Evolutionary conservation across 495 filamentous ascomycete species (phyloP).

Genomic region (Trypethelium eluteriae): DNA sequence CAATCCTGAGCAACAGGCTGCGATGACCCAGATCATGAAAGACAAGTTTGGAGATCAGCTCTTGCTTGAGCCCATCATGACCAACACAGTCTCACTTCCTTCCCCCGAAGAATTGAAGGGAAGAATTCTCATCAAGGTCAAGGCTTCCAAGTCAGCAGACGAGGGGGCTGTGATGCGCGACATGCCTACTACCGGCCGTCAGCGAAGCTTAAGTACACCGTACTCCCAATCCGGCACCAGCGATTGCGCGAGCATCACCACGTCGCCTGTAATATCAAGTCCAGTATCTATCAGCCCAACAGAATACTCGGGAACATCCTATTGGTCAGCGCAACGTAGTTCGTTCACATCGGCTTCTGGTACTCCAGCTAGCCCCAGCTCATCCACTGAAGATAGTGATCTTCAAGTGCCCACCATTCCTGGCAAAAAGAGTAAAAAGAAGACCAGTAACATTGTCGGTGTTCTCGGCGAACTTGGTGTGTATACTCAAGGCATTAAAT

Average conservation of each 20-base stretch:
- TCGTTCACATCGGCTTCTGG: constrained; percentile 41
- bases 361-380: constrained; percentile 47
- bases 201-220: constrained; percentile 74
- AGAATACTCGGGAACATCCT: constrained; percentile 31
- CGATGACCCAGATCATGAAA: constrained; percentile 87
- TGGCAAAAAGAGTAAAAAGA: constrained; percentile 49
- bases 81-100: constrained; percentile 59
- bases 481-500: constrained; percentile 82
- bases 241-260: constrained; percentile 48
- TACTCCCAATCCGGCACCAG: constrained; percentile 29
- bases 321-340: constrained; percentile 41
- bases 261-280: constrained; percentile 48
- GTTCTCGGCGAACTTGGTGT: constrained; percentile 78
- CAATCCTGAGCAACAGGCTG: constrained; percentile 67
- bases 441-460: constrained; percentile 77
- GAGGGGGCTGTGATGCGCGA: constrained; percentile 34
- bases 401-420: constrained; percentile 30
- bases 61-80: constrained; percentile 62
- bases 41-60: constrained; percentile 71
- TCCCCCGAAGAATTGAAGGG: constrained; percentile 77
- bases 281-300: constrained; percentile 43
- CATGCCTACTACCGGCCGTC: constrained; percentile 47
- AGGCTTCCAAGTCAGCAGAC: constrained; percentile 49
- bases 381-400: constrained; percentile 60
- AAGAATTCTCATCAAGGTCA: constrained; percentile 89